A percentile compares a stretch with the other conserved stretches of the same genome.
Conservation (phyloP, 1,284 basidiomycete genomes). For the Leccinum fallax region DNA sequence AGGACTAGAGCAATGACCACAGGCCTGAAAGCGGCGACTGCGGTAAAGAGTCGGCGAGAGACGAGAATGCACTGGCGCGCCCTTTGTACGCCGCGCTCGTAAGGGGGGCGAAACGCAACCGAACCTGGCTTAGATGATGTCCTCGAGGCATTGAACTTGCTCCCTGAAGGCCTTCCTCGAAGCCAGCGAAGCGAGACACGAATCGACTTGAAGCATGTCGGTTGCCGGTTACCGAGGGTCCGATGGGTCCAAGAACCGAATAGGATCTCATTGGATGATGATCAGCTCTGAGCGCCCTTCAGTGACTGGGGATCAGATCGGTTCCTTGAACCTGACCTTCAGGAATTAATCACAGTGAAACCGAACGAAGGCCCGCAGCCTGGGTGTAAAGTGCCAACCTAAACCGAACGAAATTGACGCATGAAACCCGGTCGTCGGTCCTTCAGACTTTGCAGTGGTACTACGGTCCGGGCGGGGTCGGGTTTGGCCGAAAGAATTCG, state of each 20-base stretch:
- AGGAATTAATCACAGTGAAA: not conserved
- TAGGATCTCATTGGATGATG: not conserved
- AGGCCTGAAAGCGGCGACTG: not conserved
- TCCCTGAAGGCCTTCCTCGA: not conserved
- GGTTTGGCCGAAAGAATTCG: not conserved
- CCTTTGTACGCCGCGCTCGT: not conserved
- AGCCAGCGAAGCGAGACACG: not conserved
- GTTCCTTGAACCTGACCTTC: not conserved
- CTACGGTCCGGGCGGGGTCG: not conserved
- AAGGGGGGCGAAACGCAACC: not conserved
- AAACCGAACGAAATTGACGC: not conserved
- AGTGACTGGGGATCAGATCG: not conserved
- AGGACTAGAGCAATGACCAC: not conserved
- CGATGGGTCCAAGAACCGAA: not conserved
- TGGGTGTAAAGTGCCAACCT: not conserved
- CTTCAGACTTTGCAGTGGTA: not conserved
- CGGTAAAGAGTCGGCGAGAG: not conserved
- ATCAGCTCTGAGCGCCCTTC: not conserved
- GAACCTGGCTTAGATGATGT: not conserved
- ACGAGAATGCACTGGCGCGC: not conserved
- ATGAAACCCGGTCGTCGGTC: not conserved
- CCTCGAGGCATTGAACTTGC: not conserved
- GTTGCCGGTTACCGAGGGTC: not conserved
- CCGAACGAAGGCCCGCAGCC: not conserved
- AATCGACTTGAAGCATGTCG: not conserved